These are phyloP conservation scores for Microbotryum saponariae DNA, from an alignment of 1,284 basidiomycete genomes.

Conservation along the genomic window DNA sequence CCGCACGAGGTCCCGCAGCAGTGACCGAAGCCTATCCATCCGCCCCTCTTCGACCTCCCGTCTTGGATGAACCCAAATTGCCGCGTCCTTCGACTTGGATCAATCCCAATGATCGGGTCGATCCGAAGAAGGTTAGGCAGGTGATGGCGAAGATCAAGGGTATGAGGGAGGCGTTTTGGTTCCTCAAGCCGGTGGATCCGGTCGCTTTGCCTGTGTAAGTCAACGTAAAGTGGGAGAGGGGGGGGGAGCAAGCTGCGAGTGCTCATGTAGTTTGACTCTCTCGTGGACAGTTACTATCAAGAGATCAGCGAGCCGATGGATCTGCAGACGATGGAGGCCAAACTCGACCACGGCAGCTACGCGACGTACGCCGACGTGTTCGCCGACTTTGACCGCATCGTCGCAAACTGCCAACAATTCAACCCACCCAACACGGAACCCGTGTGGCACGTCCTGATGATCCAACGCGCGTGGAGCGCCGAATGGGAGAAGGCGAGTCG, in stretches of 20 bases:
- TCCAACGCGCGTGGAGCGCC: conserved; percentile 66
- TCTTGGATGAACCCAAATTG: conserved; percentile 17
- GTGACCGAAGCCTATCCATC: neutral
- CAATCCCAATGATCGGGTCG: conserved; percentile 33
- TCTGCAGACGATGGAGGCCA: conserved; percentile 71
- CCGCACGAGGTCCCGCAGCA: neutral
- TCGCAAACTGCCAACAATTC: conserved; percentile 70
- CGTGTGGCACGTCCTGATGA: conserved; percentile 58
- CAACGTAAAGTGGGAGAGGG: conserved; percentile 42
- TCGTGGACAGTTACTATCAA: conserved; percentile 66
- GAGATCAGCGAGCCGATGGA: conserved; percentile 96
- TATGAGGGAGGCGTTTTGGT: conserved; percentile 65
- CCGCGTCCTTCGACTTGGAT: conserved; percentile 20
- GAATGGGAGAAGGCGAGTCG: conserved; percentile 78
- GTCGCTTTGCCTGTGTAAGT: conserved; percentile 39
- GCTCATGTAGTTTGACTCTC: conserved; percentile 49
- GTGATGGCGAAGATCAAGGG: conserved; percentile 60
- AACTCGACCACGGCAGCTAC: conserved; percentile 62
- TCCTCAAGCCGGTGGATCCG: conserved; percentile 79
- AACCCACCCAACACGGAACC: conserved; percentile 76
- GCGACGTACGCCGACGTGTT: conserved; percentile 71
- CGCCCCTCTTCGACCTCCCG: conserved; percentile 57
- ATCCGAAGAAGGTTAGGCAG: conserved; percentile 58
- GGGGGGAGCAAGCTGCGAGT: too few species aligned
- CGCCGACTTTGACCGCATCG: conserved; percentile 72